Percentiles rank a stretch among this genome's conserved stretches.
phyloP scores from a whole-genome alignment of 179 eudicot species.

The Spinacia oleracea region DNA sequence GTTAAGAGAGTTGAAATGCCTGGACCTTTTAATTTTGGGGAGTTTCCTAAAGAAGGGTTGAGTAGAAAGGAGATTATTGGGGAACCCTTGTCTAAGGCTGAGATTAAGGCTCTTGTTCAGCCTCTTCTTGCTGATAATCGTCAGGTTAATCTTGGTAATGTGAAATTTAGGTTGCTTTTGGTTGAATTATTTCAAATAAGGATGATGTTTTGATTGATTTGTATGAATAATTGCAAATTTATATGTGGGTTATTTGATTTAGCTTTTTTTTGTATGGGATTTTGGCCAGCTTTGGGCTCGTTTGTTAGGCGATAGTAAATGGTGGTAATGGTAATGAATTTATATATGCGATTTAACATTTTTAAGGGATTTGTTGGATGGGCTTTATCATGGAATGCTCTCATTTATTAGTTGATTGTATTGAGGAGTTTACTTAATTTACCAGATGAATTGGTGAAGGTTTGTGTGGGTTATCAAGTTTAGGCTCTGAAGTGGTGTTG shows the following conservation, averaged over 20 bases:
- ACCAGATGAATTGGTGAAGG: not conserved
- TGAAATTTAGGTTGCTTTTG: not conserved
- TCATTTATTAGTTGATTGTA: not conserved
- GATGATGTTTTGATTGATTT: not conserved
- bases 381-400: no score
- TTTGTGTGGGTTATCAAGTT: not conserved
- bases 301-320: no score
- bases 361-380: no score
- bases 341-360: not conserved
- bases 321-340: no score
- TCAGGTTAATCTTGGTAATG: constrained; percentile 43
- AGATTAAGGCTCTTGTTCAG: constrained; percentile 55
- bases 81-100: constrained; percentile 63
- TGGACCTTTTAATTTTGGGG: constrained; percentile 45
- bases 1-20: constrained; percentile 47
- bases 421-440: not conserved
- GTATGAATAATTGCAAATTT: not conserved
- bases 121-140: constrained; percentile 57
- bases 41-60: constrained; percentile 34
- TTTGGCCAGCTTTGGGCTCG: not conserved
- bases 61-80: constrained; percentile 68
- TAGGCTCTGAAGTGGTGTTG: not conserved
- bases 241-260: not conserved
- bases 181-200: no score
- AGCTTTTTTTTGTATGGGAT: no score